Conservation (phyloP, 2,329 filamentous ascomycete species). For the Endocalyx cinctus region DNA sequence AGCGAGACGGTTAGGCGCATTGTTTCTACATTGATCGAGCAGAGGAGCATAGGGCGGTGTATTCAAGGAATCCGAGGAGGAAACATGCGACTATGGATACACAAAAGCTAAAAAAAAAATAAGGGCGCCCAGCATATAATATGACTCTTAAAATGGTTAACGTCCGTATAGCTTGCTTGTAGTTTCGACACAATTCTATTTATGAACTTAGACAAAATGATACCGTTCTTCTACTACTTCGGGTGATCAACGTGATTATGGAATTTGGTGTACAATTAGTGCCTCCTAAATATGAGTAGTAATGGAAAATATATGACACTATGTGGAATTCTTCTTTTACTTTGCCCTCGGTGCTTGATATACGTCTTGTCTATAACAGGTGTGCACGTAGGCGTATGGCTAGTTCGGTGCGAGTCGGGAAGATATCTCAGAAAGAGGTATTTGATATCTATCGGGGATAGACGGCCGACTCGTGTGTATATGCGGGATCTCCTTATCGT, state of each 20-base stretch:
- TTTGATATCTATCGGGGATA: too few relatives aligned
- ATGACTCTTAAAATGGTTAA: slow-evolving; percentile 24
- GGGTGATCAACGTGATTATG: background rate
- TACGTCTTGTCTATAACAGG: too few relatives aligned
- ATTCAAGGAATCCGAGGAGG: slow-evolving; percentile 15
- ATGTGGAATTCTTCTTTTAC: too few relatives aligned
- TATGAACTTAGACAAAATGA: slow-evolving; percentile 18
- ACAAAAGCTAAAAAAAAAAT: slow-evolving; percentile 27
- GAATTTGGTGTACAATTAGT: background rate
- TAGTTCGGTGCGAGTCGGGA: too few relatives aligned
- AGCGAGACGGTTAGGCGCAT: slow-evolving; percentile 35
- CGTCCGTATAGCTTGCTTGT: slow-evolving; percentile 23
- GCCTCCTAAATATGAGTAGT: background rate
- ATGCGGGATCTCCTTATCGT: too few relatives aligned
- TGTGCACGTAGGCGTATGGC: too few relatives aligned
- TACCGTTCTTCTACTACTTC: background rate
- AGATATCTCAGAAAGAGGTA: too few relatives aligned
- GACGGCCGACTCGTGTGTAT: too few relatives aligned
- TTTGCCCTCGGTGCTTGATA: too few relatives aligned
- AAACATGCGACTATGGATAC: slow-evolving; percentile 25
- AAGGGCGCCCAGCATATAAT: slow-evolving; percentile 18
- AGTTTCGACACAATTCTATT: slow-evolving; percentile 27
- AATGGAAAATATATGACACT: too few relatives aligned
- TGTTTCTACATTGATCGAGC: slow-evolving; percentile 16
- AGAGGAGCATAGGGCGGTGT: slow-evolving; percentile 21